Percentiles rank a stretch among this genome's conserved stretches.
Evolutionary conservation across 306 rosid genomes (phyloP).

Genomic region (Begonia fuchsioides): DNA sequence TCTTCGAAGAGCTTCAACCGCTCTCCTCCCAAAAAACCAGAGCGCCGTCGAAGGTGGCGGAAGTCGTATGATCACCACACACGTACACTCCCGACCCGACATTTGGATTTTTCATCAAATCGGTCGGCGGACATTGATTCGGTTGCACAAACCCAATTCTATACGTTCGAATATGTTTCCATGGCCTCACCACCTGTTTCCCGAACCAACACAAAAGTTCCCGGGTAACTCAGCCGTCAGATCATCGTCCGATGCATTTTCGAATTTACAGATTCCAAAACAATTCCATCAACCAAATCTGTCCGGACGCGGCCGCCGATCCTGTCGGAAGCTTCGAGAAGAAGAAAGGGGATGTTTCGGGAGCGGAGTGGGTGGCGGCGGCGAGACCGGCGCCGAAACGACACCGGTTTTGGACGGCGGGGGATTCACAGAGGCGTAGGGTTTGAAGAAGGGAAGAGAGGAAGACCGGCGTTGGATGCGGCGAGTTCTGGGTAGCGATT

Average conservation of each 20-base stretch:
- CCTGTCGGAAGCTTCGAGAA: too few species aligned
- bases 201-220: slow-evolving; percentile 66
- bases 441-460: slow-evolving; percentile 14
- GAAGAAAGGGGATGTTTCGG: slow-evolving; percentile 47
- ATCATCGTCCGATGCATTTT: slow-evolving; percentile 22
- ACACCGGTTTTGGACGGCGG: slow-evolving; percentile 23
- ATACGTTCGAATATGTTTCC: slow-evolving; percentile 64
- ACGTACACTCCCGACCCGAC: slow-evolving; percentile 40
- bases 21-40: slow-evolving; percentile 72
- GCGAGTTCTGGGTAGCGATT: too few species aligned
- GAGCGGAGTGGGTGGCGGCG: slow-evolving; percentile 56
- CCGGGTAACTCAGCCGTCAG: slow-evolving; percentile 19
- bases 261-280: slow-evolving; percentile 55
- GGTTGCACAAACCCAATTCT: slow-evolving; percentile 71
- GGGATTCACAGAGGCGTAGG: slow-evolving; percentile 19
- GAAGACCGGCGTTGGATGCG: background rate
- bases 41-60: slow-evolving; percentile 84
- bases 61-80: slow-evolving; percentile 68
- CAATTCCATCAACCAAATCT: slow-evolving; percentile 56
- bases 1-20: slow-evolving; percentile 48
- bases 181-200: slow-evolving; percentile 23
- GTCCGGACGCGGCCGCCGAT: too few species aligned
- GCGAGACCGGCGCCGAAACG: slow-evolving; percentile 71
- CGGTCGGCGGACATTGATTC: slow-evolving; percentile 58
- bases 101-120: slow-evolving; percentile 33